Evolutionary conservation across 78 protist genomes (phyloP).

Genomic region (Pigoraptor vietnamica): DNA sequence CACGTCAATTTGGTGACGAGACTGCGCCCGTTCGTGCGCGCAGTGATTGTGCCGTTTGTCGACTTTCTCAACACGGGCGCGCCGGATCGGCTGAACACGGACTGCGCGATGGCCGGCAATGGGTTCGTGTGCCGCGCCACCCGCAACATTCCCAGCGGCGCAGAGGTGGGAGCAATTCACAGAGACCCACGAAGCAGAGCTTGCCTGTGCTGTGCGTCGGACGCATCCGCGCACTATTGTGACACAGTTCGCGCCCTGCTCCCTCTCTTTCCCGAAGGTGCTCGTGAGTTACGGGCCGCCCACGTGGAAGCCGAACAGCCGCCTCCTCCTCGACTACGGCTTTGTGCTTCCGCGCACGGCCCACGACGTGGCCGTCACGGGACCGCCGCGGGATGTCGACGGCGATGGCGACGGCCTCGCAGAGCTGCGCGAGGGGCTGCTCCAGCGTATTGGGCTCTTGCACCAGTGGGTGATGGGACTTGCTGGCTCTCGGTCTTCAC

Average conservation of each 20-base stretch:
- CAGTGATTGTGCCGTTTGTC: neutral
- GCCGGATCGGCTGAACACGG: neutral
- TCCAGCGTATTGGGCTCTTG: too few relatives aligned
- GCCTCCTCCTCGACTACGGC: neutral
- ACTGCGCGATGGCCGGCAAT: neutral
- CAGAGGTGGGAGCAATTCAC: neutral
- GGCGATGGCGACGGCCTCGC: neutral
- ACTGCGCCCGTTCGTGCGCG: neutral
- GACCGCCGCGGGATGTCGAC: neutral
- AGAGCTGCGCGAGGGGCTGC: neutral
- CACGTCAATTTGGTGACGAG: neutral
- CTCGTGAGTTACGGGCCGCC: neutral
- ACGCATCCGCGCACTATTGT: neutral
- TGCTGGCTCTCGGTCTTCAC: too few relatives aligned
- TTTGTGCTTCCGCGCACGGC: neutral
- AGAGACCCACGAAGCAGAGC: neutral
- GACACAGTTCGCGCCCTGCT: too few relatives aligned
- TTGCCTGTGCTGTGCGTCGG: neutral
- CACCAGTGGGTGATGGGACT: too few relatives aligned
- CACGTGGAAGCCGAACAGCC: neutral
- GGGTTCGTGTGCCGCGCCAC: neutral
- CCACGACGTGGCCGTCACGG: neutral
- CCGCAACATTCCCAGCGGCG: neutral
- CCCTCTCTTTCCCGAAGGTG: too few relatives aligned
- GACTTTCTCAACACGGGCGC: neutral